phyloP scores from a whole-genome alignment of 345 rosid genomes.

The Eutrema yunnanense region DNA sequence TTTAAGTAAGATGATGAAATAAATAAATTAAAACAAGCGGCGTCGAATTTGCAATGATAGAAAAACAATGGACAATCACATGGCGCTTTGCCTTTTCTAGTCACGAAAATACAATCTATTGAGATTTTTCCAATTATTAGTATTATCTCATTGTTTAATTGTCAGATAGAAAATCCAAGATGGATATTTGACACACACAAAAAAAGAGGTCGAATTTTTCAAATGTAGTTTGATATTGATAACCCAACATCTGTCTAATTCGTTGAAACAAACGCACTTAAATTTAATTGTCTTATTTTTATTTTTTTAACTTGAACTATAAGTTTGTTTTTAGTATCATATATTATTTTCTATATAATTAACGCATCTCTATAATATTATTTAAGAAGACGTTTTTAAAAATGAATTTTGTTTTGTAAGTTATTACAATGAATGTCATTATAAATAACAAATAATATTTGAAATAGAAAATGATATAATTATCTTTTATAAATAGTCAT shows the following conservation, averaged over 20 bases:
- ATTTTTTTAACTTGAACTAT: neutral
- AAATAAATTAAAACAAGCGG: constrained; percentile 10
- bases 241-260: neutral
- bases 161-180: neutral
- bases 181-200: neutral
- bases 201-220: neutral
- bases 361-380: too few relatives aligned
- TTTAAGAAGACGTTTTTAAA: too few relatives aligned
- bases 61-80: constrained; percentile 14
- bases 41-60: constrained; percentile 25
- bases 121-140: constrained; percentile 9
- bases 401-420: too few relatives aligned
- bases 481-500: too few relatives aligned
- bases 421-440: too few relatives aligned
- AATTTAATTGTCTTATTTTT: neutral
- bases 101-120: constrained; percentile 17
- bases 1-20: neutral
- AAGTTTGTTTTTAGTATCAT: neutral
- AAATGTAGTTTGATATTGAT: neutral
- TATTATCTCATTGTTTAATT: neutral
- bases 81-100: constrained; percentile 16
- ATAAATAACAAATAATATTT: too few relatives aligned
- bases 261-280: neutral
- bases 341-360: neutral
- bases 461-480: too few relatives aligned